Conservation (phyloP, 345 rosid species). For the Brassica juncea region DNA sequence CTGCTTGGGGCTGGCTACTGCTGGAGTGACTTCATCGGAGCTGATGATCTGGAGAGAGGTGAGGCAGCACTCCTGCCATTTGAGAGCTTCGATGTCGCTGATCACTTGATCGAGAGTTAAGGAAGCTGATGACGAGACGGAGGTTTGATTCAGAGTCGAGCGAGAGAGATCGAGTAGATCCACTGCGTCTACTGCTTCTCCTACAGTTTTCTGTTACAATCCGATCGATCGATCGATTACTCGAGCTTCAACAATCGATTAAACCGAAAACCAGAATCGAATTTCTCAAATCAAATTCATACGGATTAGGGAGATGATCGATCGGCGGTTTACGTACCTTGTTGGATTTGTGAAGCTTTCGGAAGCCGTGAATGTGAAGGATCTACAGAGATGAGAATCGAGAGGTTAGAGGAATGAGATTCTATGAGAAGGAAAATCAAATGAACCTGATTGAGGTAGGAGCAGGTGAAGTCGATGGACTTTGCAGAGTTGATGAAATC, state of each 20-base stretch:
- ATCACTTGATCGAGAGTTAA: conserved; percentile 34
- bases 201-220: conserved; percentile 26
- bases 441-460: conserved; percentile 40
- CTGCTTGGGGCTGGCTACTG: neutral
- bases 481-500: conserved; percentile 15
- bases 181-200: conserved; percentile 23
- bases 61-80: conserved; percentile 40
- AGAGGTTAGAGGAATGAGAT: neutral
- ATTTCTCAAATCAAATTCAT: neutral
- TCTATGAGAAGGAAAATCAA: neutral
- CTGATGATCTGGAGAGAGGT: conserved; percentile 35
- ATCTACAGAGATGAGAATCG: neutral
- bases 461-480: conserved; percentile 20
- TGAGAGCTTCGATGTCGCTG: conserved; percentile 35
- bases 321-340: neutral
- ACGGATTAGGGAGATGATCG: neutral
- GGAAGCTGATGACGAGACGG: conserved; percentile 1
- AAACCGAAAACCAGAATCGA: neutral
- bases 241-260: neutral
- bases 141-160: conserved; percentile 32
- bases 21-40: conserved; percentile 3
- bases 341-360: neutral
- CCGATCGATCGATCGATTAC: neutral
- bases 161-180: conserved; percentile 36
- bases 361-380: neutral